These are phyloP conservation scores for Emmonsiellopsis sp. DNA, from an alignment of 2,329 filamentous ascomycete species.

Conservation along the genomic window DNA sequence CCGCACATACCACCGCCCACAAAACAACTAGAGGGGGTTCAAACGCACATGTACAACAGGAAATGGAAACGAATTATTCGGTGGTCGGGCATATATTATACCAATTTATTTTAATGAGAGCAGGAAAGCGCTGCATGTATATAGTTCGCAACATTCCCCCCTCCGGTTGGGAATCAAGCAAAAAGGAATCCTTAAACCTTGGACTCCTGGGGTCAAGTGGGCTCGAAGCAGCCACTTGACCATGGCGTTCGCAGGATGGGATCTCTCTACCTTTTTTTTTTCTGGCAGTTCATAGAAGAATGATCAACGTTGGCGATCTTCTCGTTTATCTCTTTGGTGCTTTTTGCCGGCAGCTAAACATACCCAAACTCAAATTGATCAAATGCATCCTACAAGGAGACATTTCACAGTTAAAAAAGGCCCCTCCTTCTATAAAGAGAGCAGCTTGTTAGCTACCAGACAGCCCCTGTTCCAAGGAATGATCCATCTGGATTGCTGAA, in stretches of 20 bases:
- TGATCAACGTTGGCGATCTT: not conserved
- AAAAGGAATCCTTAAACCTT: not conserved
- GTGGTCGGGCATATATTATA: not conserved
- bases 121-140: conserved; percentile 1
- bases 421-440: no score
- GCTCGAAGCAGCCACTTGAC: not conserved
- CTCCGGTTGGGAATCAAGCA: not conserved
- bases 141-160: not conserved
- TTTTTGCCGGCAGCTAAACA: no score
- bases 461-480: no score
- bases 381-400: no score
- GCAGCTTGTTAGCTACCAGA: no score
- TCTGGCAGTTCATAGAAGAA: not conserved
- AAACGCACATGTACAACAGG: conserved; percentile 4
- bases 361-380: no score
- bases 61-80: not conserved
- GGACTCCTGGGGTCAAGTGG: not conserved
- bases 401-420: no score
- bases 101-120: conserved; percentile 1
- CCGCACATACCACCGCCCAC: conserved; percentile 24
- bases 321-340: not conserved
- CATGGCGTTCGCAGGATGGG: not conserved
- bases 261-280: not conserved
- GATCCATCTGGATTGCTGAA: no score
- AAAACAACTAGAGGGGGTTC: not conserved